These are phyloP conservation scores for Crepidotus variabilis DNA, from an alignment of 768 basidiomycete species.

Conservation along the genomic window DNA sequence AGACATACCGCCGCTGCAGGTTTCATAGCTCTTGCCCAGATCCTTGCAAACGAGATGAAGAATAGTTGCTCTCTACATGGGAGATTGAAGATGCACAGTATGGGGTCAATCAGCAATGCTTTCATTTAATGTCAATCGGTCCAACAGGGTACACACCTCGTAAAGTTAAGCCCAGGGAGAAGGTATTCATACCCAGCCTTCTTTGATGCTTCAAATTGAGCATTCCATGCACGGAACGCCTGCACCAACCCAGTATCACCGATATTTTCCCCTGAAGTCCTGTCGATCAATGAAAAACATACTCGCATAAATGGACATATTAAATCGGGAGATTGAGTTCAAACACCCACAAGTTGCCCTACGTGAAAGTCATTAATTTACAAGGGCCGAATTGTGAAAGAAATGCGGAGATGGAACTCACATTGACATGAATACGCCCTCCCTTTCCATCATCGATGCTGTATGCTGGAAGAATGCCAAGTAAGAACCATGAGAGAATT, in stretches of 20 bases:
- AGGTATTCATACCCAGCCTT: slow-evolving; percentile 61
- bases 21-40: slow-evolving; percentile 85
- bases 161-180: slow-evolving; percentile 78
- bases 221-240: slow-evolving; percentile 90
- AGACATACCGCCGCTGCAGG: slow-evolving; percentile 66
- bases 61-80: slow-evolving; percentile 80
- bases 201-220: slow-evolving; percentile 59
- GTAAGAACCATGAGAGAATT: slow-evolving; percentile 1
- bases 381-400: not conserved
- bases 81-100: slow-evolving; percentile 1
- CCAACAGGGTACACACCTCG: slow-evolving; percentile 41
- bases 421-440: slow-evolving; percentile 80
- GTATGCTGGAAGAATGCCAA: slow-evolving; percentile 50
- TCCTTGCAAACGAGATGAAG: slow-evolving; percentile 85
- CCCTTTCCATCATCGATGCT: slow-evolving; percentile 85
- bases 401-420: slow-evolving; percentile 19
- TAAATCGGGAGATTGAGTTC: not conserved
- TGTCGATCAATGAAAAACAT: slow-evolving; percentile 21
- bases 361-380: not conserved
- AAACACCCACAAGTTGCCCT: slow-evolving; percentile 73
- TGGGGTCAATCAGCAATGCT: not conserved
- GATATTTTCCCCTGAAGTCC: slow-evolving; percentile 90
- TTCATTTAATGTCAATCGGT: not conserved
- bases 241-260: slow-evolving; percentile 84
- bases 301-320: not conserved